Evolutionary conservation across 1,284 basidiomycete genomes (phyloP).

Genomic region (Ustilago trichophora): DNA sequence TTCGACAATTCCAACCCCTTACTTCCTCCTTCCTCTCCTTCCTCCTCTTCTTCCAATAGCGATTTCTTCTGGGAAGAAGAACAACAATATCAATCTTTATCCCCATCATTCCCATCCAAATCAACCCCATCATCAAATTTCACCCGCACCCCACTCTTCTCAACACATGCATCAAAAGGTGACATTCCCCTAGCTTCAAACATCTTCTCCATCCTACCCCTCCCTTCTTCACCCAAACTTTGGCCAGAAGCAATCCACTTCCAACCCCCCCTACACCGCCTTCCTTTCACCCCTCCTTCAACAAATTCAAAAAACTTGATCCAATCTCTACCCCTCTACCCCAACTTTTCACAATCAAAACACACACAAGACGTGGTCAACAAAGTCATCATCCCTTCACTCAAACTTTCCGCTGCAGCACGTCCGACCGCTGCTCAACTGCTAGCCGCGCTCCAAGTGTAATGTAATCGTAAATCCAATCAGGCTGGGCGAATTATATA

Average conservation of each 20-base stretch:
- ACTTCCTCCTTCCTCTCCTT: no score
- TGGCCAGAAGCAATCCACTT: constrained; percentile 61
- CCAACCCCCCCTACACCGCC: constrained; percentile 42
- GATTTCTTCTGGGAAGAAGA: not conserved
- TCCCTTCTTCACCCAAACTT: constrained; percentile 71
- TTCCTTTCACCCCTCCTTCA: constrained; percentile 53
- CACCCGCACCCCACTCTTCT: constrained; percentile 72
- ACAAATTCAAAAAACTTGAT: not conserved
- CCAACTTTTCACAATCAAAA: not conserved
- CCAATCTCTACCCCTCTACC: constrained; percentile 1
- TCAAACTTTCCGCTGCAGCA: constrained; percentile 40
- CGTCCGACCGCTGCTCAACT: constrained; percentile 24
- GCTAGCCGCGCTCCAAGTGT: not conserved
- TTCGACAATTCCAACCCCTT: constrained; percentile 7
- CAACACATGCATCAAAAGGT: constrained; percentile 74
- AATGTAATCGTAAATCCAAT: not conserved
- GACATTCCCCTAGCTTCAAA: constrained; percentile 84
- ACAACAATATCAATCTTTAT: no score
- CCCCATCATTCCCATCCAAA: no score
- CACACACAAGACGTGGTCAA: not conserved
- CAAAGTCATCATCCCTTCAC: constrained; percentile 13
- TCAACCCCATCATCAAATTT: constrained; percentile 2
- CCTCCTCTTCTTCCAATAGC: no score
- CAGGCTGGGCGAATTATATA: not conserved
- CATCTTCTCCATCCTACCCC: constrained; percentile 81